Base-by-base conservation (phyloP, 345 rosid genomes). In the Capsella bursapastoris region DNA sequence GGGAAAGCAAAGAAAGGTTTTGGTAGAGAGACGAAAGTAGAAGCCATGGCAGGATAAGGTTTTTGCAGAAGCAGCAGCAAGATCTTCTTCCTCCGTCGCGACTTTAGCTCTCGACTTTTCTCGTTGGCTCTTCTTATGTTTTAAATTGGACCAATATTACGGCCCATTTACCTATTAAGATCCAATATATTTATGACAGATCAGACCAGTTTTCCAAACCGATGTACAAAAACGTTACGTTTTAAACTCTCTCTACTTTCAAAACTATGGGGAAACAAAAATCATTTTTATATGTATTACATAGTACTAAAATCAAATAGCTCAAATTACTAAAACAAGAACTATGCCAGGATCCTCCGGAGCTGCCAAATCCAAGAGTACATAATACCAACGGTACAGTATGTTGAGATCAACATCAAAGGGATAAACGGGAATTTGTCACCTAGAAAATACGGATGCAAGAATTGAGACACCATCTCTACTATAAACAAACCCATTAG, bases 331-430 rank as follows among this genome's bases (percentile, higher is more conserved):
- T 37, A 27, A 3, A 25, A 64, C 16, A 43, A 32, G 29, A 65
- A 41, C 14, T 32, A 78, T 58, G 73, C 65, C 0, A 84, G 44
- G 48, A 89, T 86, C 64, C 47, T 47, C 27, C 69, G 76, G 16
- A 95, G 85, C 82, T 92, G 99, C 96, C 97, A 95, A 74, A 88
- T 62, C 99, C 97, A 95, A 15, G 96, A 92, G 81, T 89, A 89
- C 72, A 76, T 68, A 11, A 88, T 75, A 61, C 86, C 92, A 14
- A 95, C 1, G 16, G 88, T 87, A 84, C 96, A 95, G 57, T 83
- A 92, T 32, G 81, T 77, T 12, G 99, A 95, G 48, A 88, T 81
- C 79, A 89, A 81, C 90, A 94, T 67, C 15, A 94, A 83, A 37
- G 98, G 97, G 37, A 90, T 2, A 68, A 90, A 94, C 13, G 96